Evolutionary conservation across 2,329 filamentous ascomycete genomes (phyloP).

Genomic region (Cordyceps cateniannulata): DNA sequence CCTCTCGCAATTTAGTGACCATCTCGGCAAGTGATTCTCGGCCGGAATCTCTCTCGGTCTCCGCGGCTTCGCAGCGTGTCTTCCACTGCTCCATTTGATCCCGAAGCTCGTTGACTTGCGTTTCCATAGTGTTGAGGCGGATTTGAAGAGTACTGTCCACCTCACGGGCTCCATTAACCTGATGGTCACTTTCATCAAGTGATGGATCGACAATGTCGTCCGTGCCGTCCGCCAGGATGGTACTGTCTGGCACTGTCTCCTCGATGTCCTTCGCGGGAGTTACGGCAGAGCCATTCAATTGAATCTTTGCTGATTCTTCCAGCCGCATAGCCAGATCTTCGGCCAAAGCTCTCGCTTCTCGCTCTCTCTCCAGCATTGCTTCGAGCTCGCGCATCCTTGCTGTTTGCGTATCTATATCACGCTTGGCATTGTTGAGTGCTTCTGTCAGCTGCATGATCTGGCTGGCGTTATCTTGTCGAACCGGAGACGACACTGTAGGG

Average conservation of each 20-base stretch:
- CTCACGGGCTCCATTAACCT: constrained; percentile 35
- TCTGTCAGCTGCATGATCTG: constrained; percentile 83
- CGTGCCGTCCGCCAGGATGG: neutral
- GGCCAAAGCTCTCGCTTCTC: constrained; percentile 72
- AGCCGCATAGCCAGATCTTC: constrained; percentile 74
- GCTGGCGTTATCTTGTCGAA: constrained; percentile 53
- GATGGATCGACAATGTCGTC: constrained; percentile 19
- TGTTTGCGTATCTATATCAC: constrained; percentile 79
- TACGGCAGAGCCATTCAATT: constrained; percentile 23
- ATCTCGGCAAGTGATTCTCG: constrained; percentile 78
- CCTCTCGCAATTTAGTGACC: constrained; percentile 74
- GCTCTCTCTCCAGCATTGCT: constrained; percentile 64
- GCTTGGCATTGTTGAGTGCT: constrained; percentile 74
- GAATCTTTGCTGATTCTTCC: constrained; percentile 43
- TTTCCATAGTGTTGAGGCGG: constrained; percentile 68
- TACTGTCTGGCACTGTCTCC: constrained; percentile 15
- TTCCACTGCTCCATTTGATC: constrained; percentile 74
- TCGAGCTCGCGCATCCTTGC: constrained; percentile 77
- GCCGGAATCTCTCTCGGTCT: constrained; percentile 65
- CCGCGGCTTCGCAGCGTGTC: constrained; percentile 70
- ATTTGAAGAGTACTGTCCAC: constrained; percentile 42
- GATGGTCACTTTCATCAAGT: constrained; percentile 32
- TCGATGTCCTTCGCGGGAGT: constrained; percentile 14
- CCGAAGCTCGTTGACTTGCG: constrained; percentile 75
- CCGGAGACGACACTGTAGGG: constrained; percentile 48